Evolutionary conservation across 2,329 filamentous ascomycete species (phyloP), one percentile per base, ranked within the genome.

Genomic region (Parascedosporium putredinis): DNA sequence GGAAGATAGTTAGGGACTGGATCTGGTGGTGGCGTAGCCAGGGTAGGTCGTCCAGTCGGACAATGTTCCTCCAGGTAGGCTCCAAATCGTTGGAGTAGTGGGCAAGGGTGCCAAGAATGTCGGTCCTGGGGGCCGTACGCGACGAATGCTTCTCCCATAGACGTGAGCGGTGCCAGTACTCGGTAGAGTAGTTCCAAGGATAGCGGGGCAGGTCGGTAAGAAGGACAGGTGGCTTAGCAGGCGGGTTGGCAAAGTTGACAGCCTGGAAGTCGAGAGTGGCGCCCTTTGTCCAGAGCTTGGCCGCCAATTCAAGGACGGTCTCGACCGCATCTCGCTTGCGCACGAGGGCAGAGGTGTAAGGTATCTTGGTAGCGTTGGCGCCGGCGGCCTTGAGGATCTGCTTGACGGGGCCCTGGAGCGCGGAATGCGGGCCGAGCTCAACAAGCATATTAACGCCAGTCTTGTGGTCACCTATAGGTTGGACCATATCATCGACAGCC

Each of bases 11-110:
- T 25, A 78, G 60, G 9, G 71, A 75, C 55, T 81, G 76, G 60
- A 83, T 74, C 50, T 64, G 64, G 62, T 82, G 79, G 55, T 81
- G 74, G 42, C 74, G 68, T 5, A 79, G 65, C 67, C 81, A 83
- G 1, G 81, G 75, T 0, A 75, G 56, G 50, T 76, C 71, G 34
- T 74, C 70, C 1, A 70, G 55, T 9, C 65, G 65, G 25, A 76
- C 57, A 22, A 71, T 64, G 51, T 73, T 75, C 33, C 73, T 64
- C 74, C 74, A 77, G 0, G 63, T 69, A 0, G 71, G 71, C 55
- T 74, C 69, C 2, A 68, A 54, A 8, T 71, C 68, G 45, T 62
- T 73, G 12, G 64, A 72, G 43, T 66, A 66, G 52, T 69, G 66
- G 9, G 68, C 69, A 22, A 69, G 56, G 1, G 66, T 61, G 4